phyloP scores from a whole-genome alignment of 495 filamentous ascomycete species.

The Hamigera avellanea region DNA sequence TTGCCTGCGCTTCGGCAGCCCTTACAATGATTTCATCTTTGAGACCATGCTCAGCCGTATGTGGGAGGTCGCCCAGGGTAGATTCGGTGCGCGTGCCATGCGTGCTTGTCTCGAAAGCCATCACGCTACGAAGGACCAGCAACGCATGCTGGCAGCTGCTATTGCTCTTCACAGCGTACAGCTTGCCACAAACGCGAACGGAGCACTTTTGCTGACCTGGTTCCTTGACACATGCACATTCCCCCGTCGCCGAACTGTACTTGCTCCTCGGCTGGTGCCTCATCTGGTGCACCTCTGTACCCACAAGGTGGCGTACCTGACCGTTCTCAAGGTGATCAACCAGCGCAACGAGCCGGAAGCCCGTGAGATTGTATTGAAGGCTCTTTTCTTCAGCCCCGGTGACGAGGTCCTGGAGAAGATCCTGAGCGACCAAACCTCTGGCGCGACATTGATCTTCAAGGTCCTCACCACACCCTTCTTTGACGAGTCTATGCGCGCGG shows the following conservation, averaged over 20 bases:
- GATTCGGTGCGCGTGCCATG: constrained; percentile 93
- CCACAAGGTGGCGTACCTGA: constrained; percentile 96
- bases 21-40: constrained; percentile 93
- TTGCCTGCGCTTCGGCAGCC: constrained; percentile 78
- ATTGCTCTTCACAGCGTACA: constrained; percentile 95
- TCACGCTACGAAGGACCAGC: constrained; percentile 88
- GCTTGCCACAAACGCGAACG: constrained; percentile 92
- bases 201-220: constrained; percentile 89
- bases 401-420: constrained; percentile 87
- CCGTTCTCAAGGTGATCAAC: constrained; percentile 96
- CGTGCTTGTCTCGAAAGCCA: constrained; percentile 95
- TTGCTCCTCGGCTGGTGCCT: constrained; percentile 85
- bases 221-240: constrained; percentile 98
- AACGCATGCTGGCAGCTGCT: constrained; percentile 85
- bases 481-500: constrained; percentile 76
- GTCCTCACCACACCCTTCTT: constrained; percentile 96
- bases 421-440: constrained; percentile 79
- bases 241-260: constrained; percentile 78
- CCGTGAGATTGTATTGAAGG: constrained; percentile 81
- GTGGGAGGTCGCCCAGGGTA: constrained; percentile 88
- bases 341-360: constrained; percentile 91
- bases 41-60: constrained; percentile 91
- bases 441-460: constrained; percentile 95
- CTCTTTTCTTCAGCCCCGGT: constrained; percentile 86
- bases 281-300: constrained; percentile 97